Evolutionary conservation across 176 grass and related monocot species (phyloP).

Genomic region (Oryza brachyantha): DNA sequence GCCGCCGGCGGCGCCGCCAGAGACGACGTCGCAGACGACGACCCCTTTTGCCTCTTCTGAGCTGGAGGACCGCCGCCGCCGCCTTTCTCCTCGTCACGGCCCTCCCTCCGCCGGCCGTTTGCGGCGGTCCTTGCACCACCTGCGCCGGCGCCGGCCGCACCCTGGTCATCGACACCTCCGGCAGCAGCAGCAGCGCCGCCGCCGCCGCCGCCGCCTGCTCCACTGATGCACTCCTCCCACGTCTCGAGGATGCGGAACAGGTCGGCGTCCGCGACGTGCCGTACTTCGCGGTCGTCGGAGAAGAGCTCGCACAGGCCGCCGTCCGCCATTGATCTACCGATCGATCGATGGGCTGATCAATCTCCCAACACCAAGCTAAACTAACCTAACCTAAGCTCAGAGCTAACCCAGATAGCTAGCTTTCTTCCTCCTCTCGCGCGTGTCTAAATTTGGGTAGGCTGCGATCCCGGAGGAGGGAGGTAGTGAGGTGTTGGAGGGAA

Average conservation of each 20-base stretch:
- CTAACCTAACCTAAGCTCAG: neutral
- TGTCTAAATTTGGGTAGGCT: neutral
- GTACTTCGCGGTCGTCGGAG: conserved; percentile 9
- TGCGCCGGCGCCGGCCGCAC: neutral
- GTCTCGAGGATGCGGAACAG: conserved; percentile 44
- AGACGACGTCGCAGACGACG: neutral
- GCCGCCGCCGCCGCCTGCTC: neutral
- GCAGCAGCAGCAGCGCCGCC: neutral
- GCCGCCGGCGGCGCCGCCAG: neutral
- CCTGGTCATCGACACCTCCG: neutral
- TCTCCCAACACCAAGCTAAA: neutral
- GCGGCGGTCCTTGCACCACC: neutral
- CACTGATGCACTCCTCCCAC: conserved; percentile 25
- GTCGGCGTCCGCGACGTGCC: conserved; percentile 3
- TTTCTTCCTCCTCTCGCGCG: too few relatives aligned
- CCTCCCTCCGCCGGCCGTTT: neutral
- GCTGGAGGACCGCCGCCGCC: neutral
- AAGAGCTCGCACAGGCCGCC: conserved; percentile 31
- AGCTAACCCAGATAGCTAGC: neutral
- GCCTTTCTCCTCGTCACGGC: conserved; percentile 1
- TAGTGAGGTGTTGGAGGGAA: neutral
- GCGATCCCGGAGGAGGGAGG: neutral
- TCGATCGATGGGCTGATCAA: neutral
- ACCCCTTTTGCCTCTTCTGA: conserved; percentile 48
- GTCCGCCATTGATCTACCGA: too few relatives aligned